Evolutionary conservation across 2,329 filamentous ascomycete species (phyloP).

Genomic region (Fusarium irregulare): DNA sequence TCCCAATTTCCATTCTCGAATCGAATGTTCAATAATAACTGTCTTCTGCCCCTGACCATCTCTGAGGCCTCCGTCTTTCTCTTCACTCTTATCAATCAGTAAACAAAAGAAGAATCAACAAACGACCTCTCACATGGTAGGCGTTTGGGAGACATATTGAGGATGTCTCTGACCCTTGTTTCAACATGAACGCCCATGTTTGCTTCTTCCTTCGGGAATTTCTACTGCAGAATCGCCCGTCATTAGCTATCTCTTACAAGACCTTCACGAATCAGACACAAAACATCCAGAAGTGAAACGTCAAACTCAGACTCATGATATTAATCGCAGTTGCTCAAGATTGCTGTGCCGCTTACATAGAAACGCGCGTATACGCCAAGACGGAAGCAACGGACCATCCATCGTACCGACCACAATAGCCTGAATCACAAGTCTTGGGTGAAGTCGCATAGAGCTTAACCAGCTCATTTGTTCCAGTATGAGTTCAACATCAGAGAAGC

Average conservation of each 20-base stretch:
- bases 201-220: background rate
- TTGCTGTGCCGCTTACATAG: constrained; percentile 4
- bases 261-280: background rate
- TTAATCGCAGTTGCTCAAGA: background rate
- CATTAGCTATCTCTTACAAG: background rate
- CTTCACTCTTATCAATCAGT: background rate
- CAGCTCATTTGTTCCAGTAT: background rate
- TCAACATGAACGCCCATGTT: background rate
- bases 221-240: background rate
- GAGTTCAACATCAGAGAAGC: no score
- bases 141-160: background rate
- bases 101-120: no score
- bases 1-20: constrained; percentile 17
- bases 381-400: background rate
- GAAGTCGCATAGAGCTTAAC: constrained; percentile 7
- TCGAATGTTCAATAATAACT: constrained; percentile 8
- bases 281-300: background rate
- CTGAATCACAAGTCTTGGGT: background rate
- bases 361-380: background rate
- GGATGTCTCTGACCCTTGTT: background rate
- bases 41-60: background rate
- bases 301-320: background rate
- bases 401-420: background rate
- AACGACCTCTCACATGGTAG: background rate
- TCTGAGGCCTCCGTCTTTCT: background rate